Percentiles rank a stretch among this genome's conserved stretches.
These are phyloP conservation scores for Xylaria nigripes DNA, from an alignment of 495 filamentous ascomycete species.

Conservation along the genomic window DNA sequence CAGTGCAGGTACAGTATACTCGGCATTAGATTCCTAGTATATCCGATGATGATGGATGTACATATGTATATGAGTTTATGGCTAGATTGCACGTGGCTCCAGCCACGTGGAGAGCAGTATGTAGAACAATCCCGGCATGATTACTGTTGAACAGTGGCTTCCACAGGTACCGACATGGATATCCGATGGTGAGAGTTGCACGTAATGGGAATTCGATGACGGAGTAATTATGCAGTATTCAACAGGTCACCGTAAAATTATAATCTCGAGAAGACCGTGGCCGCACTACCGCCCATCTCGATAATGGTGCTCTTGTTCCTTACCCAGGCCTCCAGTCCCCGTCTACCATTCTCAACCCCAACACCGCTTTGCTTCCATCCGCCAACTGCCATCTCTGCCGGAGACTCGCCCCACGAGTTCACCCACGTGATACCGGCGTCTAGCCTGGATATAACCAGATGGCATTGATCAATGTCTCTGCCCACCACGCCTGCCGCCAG, in stretches of 20 bases:
- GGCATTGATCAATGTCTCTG: slow-evolving; percentile 59
- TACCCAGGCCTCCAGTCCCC: slow-evolving; percentile 69
- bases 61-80: no score
- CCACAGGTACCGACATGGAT: no score
- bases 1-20: no score
- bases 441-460: slow-evolving; percentile 57
- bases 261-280: slow-evolving; percentile 57
- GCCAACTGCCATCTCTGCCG: slow-evolving; percentile 45
- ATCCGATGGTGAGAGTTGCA: no score
- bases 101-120: no score
- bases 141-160: no score
- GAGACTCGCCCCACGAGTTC: slow-evolving; percentile 43
- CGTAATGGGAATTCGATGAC: no score
- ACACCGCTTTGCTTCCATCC: slow-evolving; percentile 45
- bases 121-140: no score
- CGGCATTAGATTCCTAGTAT: no score
- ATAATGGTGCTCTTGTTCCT: slow-evolving; percentile 76
- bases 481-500: slow-evolving; percentile 76
- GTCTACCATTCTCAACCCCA: slow-evolving; percentile 52
- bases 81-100: no score
- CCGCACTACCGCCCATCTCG: slow-evolving; percentile 61
- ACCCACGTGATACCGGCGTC: slow-evolving; percentile 58
- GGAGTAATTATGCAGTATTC: no score
- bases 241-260: slow-evolving; percentile 15
- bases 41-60: no score